Percentiles rank a stretch among this genome's conserved stretches.
Conservation (phyloP, 2,329 filamentous ascomycete genomes). For the Raffaelea deltoideospora region DNA sequence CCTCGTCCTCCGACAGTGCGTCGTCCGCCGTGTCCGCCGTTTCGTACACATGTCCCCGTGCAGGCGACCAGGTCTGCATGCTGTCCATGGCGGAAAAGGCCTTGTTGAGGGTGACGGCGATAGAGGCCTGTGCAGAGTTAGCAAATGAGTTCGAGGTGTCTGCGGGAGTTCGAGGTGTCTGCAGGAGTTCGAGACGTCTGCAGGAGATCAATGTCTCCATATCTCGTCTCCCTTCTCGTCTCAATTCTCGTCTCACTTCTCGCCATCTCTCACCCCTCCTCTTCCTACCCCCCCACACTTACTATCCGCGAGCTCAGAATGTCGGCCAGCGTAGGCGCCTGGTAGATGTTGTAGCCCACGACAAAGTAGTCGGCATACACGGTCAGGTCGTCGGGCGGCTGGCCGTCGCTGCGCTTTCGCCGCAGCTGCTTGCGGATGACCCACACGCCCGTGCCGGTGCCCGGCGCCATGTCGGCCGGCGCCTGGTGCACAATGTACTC, state of each 20-base stretch:
- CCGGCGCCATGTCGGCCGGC: conserved; percentile 45
- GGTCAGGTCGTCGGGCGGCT: conserved; percentile 37
- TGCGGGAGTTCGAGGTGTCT: too few species aligned
- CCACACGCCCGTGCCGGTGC: conserved; percentile 50
- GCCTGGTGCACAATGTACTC: conserved; percentile 54
- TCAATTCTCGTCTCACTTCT: not conserved
- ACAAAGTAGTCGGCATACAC: conserved; percentile 49
- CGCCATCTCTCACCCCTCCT: not conserved
- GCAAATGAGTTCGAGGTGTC: too few species aligned
- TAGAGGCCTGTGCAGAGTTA: conserved; percentile 28
- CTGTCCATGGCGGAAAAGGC: conserved; percentile 34
- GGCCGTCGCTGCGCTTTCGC: conserved; percentile 31
- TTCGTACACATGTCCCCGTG: conserved; percentile 36
- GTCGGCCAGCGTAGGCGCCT: conserved; percentile 46
- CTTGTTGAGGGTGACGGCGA: conserved; percentile 39
- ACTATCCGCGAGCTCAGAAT: conserved; percentile 45
- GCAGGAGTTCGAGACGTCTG: too few species aligned
- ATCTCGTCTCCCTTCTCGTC: not conserved
- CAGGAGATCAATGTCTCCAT: too few species aligned
- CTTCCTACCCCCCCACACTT: conserved; percentile 10
- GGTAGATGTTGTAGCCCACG: conserved; percentile 51
- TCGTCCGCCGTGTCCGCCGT: conserved; percentile 7
- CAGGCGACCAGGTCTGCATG: conserved; percentile 38
- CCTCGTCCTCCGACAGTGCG: not conserved
- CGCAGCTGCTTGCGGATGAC: conserved; percentile 54